Percentiles rank a stretch among this genome's conserved stretches.
These are phyloP conservation scores for Taiozyma sp. DNA, from an alignment of 1,139 yeast species.

Conservation along the genomic window DNA sequence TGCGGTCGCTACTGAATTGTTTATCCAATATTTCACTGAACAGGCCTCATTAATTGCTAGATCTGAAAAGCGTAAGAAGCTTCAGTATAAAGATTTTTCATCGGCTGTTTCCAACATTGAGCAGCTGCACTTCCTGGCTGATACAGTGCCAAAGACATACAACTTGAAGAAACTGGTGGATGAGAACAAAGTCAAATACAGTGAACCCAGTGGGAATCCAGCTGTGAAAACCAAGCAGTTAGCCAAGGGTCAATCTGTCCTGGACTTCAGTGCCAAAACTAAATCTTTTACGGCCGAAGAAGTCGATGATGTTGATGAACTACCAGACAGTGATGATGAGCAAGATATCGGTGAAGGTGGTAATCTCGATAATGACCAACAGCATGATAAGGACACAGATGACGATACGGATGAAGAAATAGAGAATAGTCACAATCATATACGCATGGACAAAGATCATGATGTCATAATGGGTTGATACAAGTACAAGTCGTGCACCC, in stretches of 20 bases:
- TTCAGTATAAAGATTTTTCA: constrained; percentile 71
- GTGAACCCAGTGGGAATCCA: constrained; percentile 3
- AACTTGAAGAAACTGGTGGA: constrained; percentile 47
- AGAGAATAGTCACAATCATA: constrained; percentile 9
- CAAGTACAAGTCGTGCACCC: neutral
- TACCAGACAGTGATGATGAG: constrained; percentile 21
- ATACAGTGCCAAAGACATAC: constrained; percentile 60
- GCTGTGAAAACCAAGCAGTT: constrained; percentile 14
- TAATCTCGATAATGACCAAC: constrained; percentile 9
- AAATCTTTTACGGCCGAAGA: constrained; percentile 2
- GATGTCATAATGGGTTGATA: constrained; percentile 19
- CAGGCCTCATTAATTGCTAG: constrained; percentile 71
- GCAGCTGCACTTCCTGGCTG: constrained; percentile 58
- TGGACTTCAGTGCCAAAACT: constrained; percentile 24
- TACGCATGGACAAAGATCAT: constrained; percentile 17
- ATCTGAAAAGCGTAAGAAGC: constrained; percentile 63
- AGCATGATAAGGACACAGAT: constrained; percentile 11
- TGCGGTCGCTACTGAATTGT: constrained; percentile 83
- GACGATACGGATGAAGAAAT: constrained; percentile 21
- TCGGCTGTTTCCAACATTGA: constrained; percentile 64
- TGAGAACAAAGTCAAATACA: constrained; percentile 39
- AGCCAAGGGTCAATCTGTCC: constrained; percentile 37
- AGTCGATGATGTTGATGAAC: constrained; percentile 15
- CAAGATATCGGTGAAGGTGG: constrained; percentile 18
- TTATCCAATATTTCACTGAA: constrained; percentile 73